These are phyloP conservation scores for Aspergillus panamensis DNA, from an alignment of 495 filamentous ascomycete species.

Conservation along the genomic window DNA sequence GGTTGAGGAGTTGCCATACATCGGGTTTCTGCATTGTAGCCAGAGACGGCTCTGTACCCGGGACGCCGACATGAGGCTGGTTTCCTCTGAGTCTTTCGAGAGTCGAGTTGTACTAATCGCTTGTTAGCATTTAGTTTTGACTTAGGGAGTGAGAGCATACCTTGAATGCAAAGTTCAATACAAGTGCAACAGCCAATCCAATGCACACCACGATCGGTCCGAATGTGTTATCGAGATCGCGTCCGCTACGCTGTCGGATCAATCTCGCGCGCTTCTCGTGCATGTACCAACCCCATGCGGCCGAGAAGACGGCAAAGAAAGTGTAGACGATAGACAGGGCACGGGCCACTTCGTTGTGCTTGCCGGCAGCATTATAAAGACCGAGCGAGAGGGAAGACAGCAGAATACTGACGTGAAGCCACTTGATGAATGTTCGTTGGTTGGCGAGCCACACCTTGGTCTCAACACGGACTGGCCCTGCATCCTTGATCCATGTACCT, in stretches of 20 bases:
- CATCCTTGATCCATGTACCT: slow-evolving; percentile 83
- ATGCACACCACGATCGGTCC: slow-evolving; percentile 82
- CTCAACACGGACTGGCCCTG: slow-evolving; percentile 84
- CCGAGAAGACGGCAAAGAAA: slow-evolving; percentile 74
- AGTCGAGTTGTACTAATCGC: slow-evolving; percentile 32
- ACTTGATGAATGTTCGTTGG: slow-evolving; percentile 95
- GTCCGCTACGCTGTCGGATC: slow-evolving; percentile 79
- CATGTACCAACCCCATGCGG: slow-evolving; percentile 82
- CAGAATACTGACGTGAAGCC: slow-evolving; percentile 88
- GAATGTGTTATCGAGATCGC: slow-evolving; percentile 83
- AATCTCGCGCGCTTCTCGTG: slow-evolving; percentile 70
- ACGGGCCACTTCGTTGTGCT: slow-evolving; percentile 66
- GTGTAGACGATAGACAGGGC: slow-evolving; percentile 78
- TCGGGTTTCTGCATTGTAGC: slow-evolving; percentile 13
- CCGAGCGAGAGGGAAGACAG: slow-evolving; percentile 78
- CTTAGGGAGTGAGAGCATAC: slow-evolving; percentile 21
- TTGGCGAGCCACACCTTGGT: slow-evolving; percentile 99
- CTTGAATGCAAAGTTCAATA: slow-evolving; percentile 87
- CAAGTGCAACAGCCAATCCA: slow-evolving; percentile 72
- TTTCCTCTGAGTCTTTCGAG: slow-evolving; percentile 25
- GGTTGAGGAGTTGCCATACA: slow-evolving; percentile 19
- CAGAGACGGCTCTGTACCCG: slow-evolving; percentile 17
- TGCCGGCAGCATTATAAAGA: slow-evolving; percentile 80
- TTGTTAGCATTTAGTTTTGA: slow-evolving; percentile 18
- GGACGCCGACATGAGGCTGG: slow-evolving; percentile 13